Percentiles rank a stretch among this genome's conserved stretches.
phyloP scores from a whole-genome alignment of 495 filamentous ascomycete species.

The Aspergillus nidulans region DNA sequence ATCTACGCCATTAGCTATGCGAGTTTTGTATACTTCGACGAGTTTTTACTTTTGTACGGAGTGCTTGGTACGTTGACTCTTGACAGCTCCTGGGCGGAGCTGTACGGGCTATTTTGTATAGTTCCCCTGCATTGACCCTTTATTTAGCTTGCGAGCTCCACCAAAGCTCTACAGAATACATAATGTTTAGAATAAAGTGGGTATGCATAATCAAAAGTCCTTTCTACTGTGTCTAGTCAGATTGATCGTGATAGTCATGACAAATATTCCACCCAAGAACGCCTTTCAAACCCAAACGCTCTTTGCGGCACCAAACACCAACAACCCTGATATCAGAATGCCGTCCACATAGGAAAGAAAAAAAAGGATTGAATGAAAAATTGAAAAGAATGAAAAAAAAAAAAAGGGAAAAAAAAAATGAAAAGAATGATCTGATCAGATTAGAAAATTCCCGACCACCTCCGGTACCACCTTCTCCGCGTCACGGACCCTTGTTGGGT shows the following conservation, averaged over 20 bases:
- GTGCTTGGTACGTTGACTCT: too few relatives aligned
- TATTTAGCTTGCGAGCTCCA: not conserved
- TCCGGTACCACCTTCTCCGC: constrained; percentile 35
- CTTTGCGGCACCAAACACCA: not conserved
- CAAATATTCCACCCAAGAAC: not conserved
- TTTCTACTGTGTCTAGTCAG: too few relatives aligned
- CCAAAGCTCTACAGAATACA: not conserved
- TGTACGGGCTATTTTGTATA: not conserved
- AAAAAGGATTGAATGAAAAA: too few relatives aligned
- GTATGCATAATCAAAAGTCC: too few relatives aligned
- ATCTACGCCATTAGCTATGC: not conserved
- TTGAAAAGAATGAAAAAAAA: too few relatives aligned
- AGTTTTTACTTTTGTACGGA: too few relatives aligned
- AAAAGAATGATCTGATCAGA: not conserved
- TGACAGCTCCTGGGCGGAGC: not conserved
- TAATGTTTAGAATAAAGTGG: too few relatives aligned
- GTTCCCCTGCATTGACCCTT: not conserved
- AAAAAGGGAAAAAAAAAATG: too few relatives aligned
- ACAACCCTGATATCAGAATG: too few relatives aligned
- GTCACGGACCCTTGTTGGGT: constrained; percentile 10
- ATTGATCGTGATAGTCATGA: not conserved
- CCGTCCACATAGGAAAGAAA: too few relatives aligned
- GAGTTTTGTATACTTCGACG: not conserved
- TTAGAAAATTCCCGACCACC: constrained; percentile 21
- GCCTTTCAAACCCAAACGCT: not conserved